Evolutionary conservation across 2,329 filamentous ascomycete species (phyloP), one percentile per base, ranked within the genome.

Genomic region (Pestalotiopsis sp.): DNA sequence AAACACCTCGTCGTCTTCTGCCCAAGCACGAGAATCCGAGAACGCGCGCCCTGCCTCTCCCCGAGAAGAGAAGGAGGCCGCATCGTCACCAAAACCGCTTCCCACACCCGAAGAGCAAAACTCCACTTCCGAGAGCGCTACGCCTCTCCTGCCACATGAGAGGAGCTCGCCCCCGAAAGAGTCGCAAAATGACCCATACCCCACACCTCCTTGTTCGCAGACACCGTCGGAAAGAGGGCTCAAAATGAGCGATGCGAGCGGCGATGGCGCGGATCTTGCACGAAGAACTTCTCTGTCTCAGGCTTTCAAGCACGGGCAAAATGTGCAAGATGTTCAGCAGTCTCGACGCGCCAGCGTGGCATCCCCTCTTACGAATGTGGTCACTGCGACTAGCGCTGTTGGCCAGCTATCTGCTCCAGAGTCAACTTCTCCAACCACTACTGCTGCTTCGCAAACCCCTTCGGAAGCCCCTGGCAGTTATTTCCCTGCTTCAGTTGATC

Each of bases 321-420:
- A 80, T 76, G 75, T 80, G 60, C 83, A 84, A 69, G 82, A 85
- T 70, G 77, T 81, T 70, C 74, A 81, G 71, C 80, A 80, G 69
- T 77, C 79, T 75, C 83, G 81, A 69, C 82, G 81, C 72, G 77
- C 79, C 66, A 86, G 85, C 65, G 75, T 84, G 65, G 81, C 85
- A 74, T 85, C 86, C 74, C 89, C 92, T 73, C 83, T 92, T 75
- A 89, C 90, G 73, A 88, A 86, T 77, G 84, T 91, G 75, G 86
- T 91, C 74, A 89, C 88, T 73, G 87, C 87, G 74, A 87, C 86
- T 69, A 83, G 84, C 76, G 89, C 92, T 75, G 85, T 89, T 81
- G 91, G 86, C 73, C 88, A 93, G 79, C 86, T 93, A 73, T 93
- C 91, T 74, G 92, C 91, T 71, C 91, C 91, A 72, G 86, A 85